These are phyloP conservation scores for Yarrowia galli DNA, from an alignment of 1,139 yeast species.

Conservation along the genomic window DNA sequence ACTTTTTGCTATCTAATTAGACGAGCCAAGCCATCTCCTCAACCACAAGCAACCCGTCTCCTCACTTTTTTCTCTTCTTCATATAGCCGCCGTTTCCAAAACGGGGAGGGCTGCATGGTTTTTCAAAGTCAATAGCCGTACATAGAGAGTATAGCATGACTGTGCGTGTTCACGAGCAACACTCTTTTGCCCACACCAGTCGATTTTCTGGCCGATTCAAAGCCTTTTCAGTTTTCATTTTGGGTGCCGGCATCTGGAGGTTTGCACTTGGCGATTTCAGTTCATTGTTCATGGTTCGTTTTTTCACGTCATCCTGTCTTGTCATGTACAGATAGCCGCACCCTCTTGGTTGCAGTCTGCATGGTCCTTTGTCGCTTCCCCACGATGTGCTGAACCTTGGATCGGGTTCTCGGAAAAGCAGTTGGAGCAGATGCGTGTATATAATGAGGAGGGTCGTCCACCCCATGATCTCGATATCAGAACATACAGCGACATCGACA, in stretches of 20 bases:
- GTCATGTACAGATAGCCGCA: conserved; percentile 8
- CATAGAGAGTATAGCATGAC: not conserved
- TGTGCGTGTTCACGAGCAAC: too few species aligned
- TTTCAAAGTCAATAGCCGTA: conserved; percentile 2
- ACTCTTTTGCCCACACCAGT: too few species aligned
- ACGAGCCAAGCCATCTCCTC: not conserved
- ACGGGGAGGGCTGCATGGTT: not conserved
- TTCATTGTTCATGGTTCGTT: not conserved
- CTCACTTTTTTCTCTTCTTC: not conserved
- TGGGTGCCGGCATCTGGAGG: not conserved
- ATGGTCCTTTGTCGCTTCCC: conserved; percentile 9
- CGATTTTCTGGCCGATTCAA: too few species aligned
- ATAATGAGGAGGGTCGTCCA: not conserved
- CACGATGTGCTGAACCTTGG: conserved; percentile 16
- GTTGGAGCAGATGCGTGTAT: not conserved
- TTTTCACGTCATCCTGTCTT: not conserved
- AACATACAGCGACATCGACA: not conserved
- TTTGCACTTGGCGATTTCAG: not conserved
- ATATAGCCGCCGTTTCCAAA: conserved; percentile 19
- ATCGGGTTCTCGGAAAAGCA: conserved; percentile 3
- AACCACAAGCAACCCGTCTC: not conserved
- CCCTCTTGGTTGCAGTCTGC: not conserved
- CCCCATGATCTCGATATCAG: not conserved
- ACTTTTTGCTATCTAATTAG: conserved; percentile 1
- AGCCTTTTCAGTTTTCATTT: not conserved